Percentiles rank a stretch among this genome's conserved stretches.
phyloP scores from a whole-genome alignment of 2,329 filamentous ascomycete species.

The Hymenotorrendiella dingleyae region DNA sequence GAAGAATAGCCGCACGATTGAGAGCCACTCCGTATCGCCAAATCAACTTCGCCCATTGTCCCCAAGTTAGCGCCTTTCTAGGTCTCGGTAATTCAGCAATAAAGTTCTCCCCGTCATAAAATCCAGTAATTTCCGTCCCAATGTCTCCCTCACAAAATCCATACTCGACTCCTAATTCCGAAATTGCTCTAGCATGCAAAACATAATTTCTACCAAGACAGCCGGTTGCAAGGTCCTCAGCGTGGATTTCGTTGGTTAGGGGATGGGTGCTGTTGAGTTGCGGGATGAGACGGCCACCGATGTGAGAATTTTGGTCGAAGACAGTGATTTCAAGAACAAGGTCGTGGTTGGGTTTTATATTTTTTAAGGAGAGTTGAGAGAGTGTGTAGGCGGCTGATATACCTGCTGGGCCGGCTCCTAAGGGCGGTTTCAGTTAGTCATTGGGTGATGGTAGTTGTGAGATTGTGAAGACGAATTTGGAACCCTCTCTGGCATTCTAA shows the following conservation, averaged over 20 bases:
- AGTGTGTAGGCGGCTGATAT: slow-evolving; percentile 6
- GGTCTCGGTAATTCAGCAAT: slow-evolving; percentile 6
- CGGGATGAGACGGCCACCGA: slow-evolving; percentile 12
- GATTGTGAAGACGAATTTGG: background rate
- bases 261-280: background rate
- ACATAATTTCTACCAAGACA: background rate
- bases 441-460: background rate
- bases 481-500: background rate
- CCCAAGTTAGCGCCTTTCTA: slow-evolving; percentile 2
- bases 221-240: slow-evolving; percentile 7
- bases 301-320: slow-evolving; percentile 4
- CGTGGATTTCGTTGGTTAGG: background rate
- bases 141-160: background rate
- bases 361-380: slow-evolving; percentile 1
- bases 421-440: background rate
- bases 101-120: slow-evolving; percentile 4
- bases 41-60: slow-evolving; percentile 3
- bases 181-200: background rate
- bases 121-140: slow-evolving; percentile 2
- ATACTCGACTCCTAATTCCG: background rate
- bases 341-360: background rate
- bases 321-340: slow-evolving; percentile 7
- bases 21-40: slow-evolving; percentile 8
- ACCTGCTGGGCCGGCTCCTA: slow-evolving; percentile 11
- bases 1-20: slow-evolving; percentile 1